Conservation (phyloP, 805 yeast species). For the Metschnikowia reukaufii region DNA sequence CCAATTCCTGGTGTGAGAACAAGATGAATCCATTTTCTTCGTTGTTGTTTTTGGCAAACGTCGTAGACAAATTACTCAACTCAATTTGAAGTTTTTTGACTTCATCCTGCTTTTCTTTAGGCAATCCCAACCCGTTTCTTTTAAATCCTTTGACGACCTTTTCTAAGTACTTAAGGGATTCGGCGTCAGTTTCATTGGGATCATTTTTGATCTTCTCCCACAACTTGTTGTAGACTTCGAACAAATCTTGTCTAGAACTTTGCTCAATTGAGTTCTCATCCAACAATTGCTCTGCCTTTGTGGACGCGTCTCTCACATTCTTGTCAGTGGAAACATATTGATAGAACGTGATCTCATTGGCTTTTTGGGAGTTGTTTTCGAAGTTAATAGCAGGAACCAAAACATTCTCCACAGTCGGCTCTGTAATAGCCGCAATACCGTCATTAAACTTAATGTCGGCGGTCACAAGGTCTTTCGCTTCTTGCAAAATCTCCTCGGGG, state of each 20-base stretch:
- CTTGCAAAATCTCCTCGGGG: constrained; percentile 46
- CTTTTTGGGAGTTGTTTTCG: constrained; percentile 49
- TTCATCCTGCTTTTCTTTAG: constrained; percentile 52
- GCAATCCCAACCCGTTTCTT: constrained; percentile 68
- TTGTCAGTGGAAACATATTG: constrained; percentile 69
- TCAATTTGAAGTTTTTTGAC: constrained; percentile 59
- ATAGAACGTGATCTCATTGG: constrained; percentile 61
- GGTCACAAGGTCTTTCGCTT: constrained; percentile 39
- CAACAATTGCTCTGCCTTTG: constrained; percentile 57
- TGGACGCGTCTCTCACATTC: constrained; percentile 70
- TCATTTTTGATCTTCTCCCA: constrained; percentile 33
- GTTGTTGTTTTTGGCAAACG: constrained; percentile 64
- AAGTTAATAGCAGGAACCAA: constrained; percentile 52
- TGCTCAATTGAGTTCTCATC: constrained; percentile 63
- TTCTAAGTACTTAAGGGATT: constrained; percentile 55
- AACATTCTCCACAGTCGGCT: constrained; percentile 57
- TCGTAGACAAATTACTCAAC: constrained; percentile 54
- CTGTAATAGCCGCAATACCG: constrained; percentile 46
- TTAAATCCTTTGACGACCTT: constrained; percentile 57
- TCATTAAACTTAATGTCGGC: constrained; percentile 53
- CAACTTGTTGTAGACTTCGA: constrained; percentile 54
- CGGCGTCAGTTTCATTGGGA: constrained; percentile 39
- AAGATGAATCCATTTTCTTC: constrained; percentile 63
- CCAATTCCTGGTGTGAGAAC: constrained; percentile 64
- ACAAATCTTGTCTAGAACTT: constrained; percentile 64